phyloP scores from a whole-genome alignment of 2,329 filamentous ascomycete species.

The Aspergillus carbonarius region DNA sequence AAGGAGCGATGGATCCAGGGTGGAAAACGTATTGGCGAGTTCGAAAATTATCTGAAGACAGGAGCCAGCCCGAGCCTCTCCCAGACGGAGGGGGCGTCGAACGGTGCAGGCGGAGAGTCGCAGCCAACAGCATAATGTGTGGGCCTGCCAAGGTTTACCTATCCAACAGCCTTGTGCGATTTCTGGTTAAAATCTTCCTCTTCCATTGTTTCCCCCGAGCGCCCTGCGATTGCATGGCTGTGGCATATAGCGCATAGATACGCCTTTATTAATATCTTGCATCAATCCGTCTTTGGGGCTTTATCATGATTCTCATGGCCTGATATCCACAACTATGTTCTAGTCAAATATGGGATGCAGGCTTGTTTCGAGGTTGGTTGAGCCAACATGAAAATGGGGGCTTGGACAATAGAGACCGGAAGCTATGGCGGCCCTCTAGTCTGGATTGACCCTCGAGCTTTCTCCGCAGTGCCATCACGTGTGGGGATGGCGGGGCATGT shows the following conservation, averaged over 20 bases:
- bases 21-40: slow-evolving; percentile 80
- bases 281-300: not conserved
- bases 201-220: not conserved
- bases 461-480: slow-evolving; percentile 13
- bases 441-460: not conserved
- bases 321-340: too few species aligned
- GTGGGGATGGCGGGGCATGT: slow-evolving; percentile 14
- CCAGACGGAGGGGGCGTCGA: slow-evolving; percentile 24
- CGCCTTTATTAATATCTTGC: not conserved
- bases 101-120: not conserved
- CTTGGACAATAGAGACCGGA: not conserved
- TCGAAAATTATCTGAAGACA: slow-evolving; percentile 84
- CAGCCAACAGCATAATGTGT: not conserved
- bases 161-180: not conserved
- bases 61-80: slow-evolving; percentile 46
- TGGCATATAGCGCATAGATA: not conserved
- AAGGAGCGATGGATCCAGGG: slow-evolving; percentile 72
- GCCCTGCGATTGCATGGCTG: not conserved
- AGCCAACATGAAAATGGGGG: too few species aligned
- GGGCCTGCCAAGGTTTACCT: too few species aligned
- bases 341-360: too few species aligned
- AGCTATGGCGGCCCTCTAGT: not conserved
- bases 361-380: too few species aligned
- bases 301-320: not conserved
- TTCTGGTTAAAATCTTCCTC: not conserved